Evolutionary conservation across 2,329 filamentous ascomycete genomes (phyloP), one percentile per base, ranked within the genome.

Genomic region (Xylaria sp.): DNA sequence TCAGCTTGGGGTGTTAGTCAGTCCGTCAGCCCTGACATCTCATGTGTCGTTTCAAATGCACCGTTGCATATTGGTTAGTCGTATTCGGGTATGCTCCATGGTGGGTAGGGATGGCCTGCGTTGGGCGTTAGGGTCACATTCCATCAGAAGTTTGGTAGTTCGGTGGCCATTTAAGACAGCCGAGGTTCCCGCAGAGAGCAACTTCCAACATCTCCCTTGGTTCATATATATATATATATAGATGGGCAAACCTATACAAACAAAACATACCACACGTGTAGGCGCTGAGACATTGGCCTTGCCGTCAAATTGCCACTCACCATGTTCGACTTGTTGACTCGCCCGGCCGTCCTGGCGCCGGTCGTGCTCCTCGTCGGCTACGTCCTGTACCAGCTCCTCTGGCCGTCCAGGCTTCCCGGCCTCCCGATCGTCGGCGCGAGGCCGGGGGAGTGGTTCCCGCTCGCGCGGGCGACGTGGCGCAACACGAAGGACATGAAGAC

Each of bases 371-470:
- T 64, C 11, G 41, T 63, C 29, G 60, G 49, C 9, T 67, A 61
- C 45, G 2, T 66, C n/a, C 6, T 68, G 16, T 68, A 69, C 51
- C 61, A 63, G 21, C 50, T 66, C 11, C 50, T 69, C 22, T 56
- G 60, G 34, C 60, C 64, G 1, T 60, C 63, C 4, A 55, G 50
- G 29, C 53, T 68, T 8, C 69, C 68, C 17, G 57, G 67, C 16
- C 44, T 72, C 7, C 69, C 66, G 6, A 64, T 72, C 41, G 41
- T 72, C 29, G 67, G 69, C 19, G 61, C 65, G 4, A 63, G 54
- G n/a, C 50, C 67, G n/a, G 65, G 65, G 13, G 70, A 73, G 50
- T 72, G 67, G 69, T 70, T 73, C 49, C 61, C 69, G 6, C 56
- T 64, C 5, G 19, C 54, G 9, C 64, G 64, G 34, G 70, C 70